Conservation (phyloP, 768 basidiomycete species). For the Termitomyces sp. region DNA sequence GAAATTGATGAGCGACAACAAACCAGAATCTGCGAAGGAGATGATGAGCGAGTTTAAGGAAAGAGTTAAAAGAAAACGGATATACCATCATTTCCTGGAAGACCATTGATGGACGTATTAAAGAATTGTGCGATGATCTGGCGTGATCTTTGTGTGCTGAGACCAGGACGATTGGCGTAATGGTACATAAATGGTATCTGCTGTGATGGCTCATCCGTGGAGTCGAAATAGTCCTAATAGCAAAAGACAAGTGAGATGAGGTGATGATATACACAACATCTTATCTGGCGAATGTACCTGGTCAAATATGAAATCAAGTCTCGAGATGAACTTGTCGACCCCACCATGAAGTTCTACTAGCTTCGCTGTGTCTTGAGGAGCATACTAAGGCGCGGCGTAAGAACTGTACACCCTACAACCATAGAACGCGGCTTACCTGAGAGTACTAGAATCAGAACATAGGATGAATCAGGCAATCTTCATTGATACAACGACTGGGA, state of each 20-base stretch:
- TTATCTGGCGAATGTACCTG: constrained; percentile 27
- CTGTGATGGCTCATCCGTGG: constrained; percentile 62
- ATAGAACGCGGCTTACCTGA: constrained; percentile 33
- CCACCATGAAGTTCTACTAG: constrained; percentile 63
- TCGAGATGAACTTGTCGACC: constrained; percentile 44
- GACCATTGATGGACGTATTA: constrained; percentile 52
- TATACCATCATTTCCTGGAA: constrained; percentile 66
- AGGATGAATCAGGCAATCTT: background rate
- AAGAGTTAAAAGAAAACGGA: background rate
- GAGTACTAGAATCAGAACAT: constrained; percentile 37
- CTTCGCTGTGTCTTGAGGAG: constrained; percentile 62
- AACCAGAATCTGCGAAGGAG: constrained; percentile 19
- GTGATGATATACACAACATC: background rate
- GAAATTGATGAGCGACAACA: background rate
- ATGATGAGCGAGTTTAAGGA: constrained; percentile 19
- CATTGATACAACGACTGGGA: background rate
- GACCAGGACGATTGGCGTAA: constrained; percentile 57
- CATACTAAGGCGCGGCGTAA: constrained; percentile 38
- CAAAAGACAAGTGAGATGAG: background rate
- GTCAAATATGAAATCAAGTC: constrained; percentile 57
- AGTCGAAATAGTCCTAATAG: constrained; percentile 53
- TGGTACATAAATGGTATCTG: constrained; percentile 73
- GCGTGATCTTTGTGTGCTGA: constrained; percentile 53
- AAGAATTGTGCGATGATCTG: constrained; percentile 53
- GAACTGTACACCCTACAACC: background rate